Base-by-base conservation (phyloP, 139 green algal genomes). In the Auxenochlorella pyrenoidosa region DNA sequence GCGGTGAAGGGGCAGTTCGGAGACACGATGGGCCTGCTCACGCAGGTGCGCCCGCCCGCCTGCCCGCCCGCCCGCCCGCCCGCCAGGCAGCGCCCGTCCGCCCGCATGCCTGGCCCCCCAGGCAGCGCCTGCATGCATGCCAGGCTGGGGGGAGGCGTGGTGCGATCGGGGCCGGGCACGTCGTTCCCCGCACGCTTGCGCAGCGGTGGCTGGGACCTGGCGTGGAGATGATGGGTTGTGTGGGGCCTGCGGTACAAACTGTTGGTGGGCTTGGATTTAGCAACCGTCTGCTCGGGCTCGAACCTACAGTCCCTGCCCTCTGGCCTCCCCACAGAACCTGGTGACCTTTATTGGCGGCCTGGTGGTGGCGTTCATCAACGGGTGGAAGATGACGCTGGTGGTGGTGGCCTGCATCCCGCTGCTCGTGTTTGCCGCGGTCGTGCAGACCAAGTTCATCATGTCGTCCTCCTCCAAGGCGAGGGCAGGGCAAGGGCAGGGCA, bases 311-410 rank as follows among this genome's bases (percentile, higher is more conserved):
- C n/a, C n/a, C n/a, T n/a, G n/a, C n/a, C n/a, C n/a, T n/a, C n/a
- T n/a, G n/a, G 0, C 47, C 71, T 43, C 22, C 16, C 40, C 18
- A 44, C 89, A 95, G 87, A 94, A 92, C 72, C 65, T 94, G 51
- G 91, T 93, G 28, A 94, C 92, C 6, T 72, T 94, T 19, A 58
- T 92, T 34, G 92, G 60, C 15, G 89, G 83, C 51, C 93, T 94
- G 83, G 63, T 92, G 22, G 90, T 97, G 10, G 94, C 94, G 21
- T 96, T 97, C 78, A 88, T 91, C 41, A 90, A 91, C 73, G 82
- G 89, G 79, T 98, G 95, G 95, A 91, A 93, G 80, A 34, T 85
- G 65, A 16, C 40, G 30, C 90, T 98, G 60, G 92, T 98, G 94
- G 80, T 85, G 80, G 34, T 85, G 59, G 32, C 80, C 40, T 85